Evolutionary conservation across 176 grass and related monocot species (phyloP), one percentile per base, ranked within the genome.

Genomic region (Oryza glaberrima): DNA sequence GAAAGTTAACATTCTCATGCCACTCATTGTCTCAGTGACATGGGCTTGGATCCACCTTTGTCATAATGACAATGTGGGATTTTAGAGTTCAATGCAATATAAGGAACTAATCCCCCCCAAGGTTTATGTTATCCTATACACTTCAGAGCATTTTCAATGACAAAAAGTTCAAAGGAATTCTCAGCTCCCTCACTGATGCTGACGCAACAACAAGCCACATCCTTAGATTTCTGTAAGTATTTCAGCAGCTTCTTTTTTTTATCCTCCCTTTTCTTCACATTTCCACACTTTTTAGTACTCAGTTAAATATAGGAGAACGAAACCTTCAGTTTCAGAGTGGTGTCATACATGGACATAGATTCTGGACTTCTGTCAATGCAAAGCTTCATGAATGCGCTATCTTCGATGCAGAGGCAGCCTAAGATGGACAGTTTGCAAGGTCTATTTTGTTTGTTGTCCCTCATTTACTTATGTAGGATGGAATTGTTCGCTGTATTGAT

Each of bases 301-400:
- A 77, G 22, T 54, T 81, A 7, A 88, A 77, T 76, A 9, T 87
- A 34, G 23, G 66, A 70, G 70, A 77, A 82, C 17, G 15, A 64
- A 51, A 45, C 16, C n/a, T 88, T 85, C 84, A 95, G 96, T 87
- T 98, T 98, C 72, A 81, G 87, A 68, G 89, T 81, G 82, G 87
- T 93, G 76, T 93, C 96, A 74, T 88, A 81, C 82, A 90, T 98
- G 83, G 88, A 93, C 63, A 87, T 94, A 87, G 89, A 98, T 77
- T 92, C 91, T 86, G 96, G 96, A 84, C 84, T 93, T 70, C 74
- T 95, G 72, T 71, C 88, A 38, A 76, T 85, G 66, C 84, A 94
- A 81, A 92, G 79, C 77, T 98, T 98, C 64, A 83, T 75, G n/a
- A 85, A 75, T 93, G 91, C 89, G 12, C 79, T 86, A 80, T 83